These are phyloP conservation scores for Kodamaea jinghongensis DNA, from an alignment of 805 yeast genomes.

Conservation along the genomic window DNA sequence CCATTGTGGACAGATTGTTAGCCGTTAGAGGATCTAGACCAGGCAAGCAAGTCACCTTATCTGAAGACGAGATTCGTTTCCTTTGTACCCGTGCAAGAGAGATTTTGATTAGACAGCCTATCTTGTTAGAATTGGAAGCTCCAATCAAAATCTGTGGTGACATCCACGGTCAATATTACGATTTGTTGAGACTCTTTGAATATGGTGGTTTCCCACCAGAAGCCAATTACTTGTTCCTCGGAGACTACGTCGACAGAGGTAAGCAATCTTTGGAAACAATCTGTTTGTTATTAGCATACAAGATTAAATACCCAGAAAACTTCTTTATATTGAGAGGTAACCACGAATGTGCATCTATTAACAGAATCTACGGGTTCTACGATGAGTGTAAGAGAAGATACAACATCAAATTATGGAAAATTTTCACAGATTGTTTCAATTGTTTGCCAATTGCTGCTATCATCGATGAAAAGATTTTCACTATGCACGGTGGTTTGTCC, in stretches of 20 bases:
- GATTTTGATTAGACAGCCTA: slow-evolving; percentile 96
- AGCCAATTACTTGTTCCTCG: slow-evolving; percentile 91
- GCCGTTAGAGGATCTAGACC: slow-evolving; percentile 99
- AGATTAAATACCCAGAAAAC: slow-evolving; percentile 97
- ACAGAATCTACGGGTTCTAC: slow-evolving; percentile 96
- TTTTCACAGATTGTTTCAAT: slow-evolving; percentile 97
- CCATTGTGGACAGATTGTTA: slow-evolving; percentile 91
- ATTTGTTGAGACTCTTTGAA: slow-evolving; percentile 89
- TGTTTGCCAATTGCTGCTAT: slow-evolving; percentile 98
- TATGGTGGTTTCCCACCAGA: slow-evolving; percentile 99
- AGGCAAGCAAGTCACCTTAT: slow-evolving; percentile 91
- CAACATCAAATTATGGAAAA: slow-evolving; percentile 97
- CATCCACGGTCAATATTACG: slow-evolving; percentile 98
- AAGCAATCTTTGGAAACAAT: slow-evolving; percentile 96
- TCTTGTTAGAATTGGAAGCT: slow-evolving; percentile 91
- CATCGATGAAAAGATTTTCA: slow-evolving; percentile 94
- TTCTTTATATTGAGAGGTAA: slow-evolving; percentile 96
- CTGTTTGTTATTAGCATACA: slow-evolving; percentile 89
- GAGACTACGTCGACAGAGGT: slow-evolving; percentile 98
- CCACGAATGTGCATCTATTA: slow-evolving; percentile 97
- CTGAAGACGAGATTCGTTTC: slow-evolving; percentile 91
- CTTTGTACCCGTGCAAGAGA: slow-evolving; percentile 98
- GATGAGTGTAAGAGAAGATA: slow-evolving; percentile 98
- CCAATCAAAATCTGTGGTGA: slow-evolving; percentile 98
- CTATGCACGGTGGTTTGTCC: slow-evolving; percentile 98